Percentiles rank a stretch among this genome's conserved stretches.
Conservation (phyloP, 257 asterid species). For the Gentiana straminea region DNA sequence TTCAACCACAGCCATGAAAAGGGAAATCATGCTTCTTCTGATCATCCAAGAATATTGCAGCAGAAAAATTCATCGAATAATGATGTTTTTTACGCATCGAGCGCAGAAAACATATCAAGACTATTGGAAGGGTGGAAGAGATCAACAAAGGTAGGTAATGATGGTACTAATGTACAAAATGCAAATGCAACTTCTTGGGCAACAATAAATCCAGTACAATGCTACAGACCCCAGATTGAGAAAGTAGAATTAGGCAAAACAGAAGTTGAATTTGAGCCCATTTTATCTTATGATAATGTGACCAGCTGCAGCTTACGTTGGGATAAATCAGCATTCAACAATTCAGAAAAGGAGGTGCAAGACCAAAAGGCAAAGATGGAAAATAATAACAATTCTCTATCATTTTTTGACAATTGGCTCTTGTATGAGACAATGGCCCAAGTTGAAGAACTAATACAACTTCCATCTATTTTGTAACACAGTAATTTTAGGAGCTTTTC, state of each 20-base stretch:
- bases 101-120: constrained; percentile 81
- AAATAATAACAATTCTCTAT: constrained; percentile 39
- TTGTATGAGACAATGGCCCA: constrained; percentile 67
- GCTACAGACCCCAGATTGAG: constrained; percentile 20
- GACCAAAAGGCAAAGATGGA: constrained; percentile 25
- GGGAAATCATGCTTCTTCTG: constrained; percentile 8
- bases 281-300: constrained; percentile 29
- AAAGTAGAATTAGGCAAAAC: constrained; percentile 13
- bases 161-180: neutral
- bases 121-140: constrained; percentile 95
- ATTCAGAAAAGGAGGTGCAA: constrained; percentile 20
- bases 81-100: constrained; percentile 49
- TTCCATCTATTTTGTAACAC: constrained; percentile 49
- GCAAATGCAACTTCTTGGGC: neutral
- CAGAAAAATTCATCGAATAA: constrained; percentile 24
- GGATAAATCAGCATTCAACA: constrained; percentile 18
- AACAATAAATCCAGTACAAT: constrained; percentile 11
- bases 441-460: constrained; percentile 55
- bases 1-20: constrained; percentile 6
- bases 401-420: constrained; percentile 83
- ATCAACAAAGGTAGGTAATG: constrained; percentile 21
- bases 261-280: constrained; percentile 31
- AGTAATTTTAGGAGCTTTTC: no score
- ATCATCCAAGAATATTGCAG: neutral
- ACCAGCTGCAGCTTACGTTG: constrained; percentile 16